phyloP scores from a whole-genome alignment of 176 grass and related monocot species.

The Carex kokanica region DNA sequence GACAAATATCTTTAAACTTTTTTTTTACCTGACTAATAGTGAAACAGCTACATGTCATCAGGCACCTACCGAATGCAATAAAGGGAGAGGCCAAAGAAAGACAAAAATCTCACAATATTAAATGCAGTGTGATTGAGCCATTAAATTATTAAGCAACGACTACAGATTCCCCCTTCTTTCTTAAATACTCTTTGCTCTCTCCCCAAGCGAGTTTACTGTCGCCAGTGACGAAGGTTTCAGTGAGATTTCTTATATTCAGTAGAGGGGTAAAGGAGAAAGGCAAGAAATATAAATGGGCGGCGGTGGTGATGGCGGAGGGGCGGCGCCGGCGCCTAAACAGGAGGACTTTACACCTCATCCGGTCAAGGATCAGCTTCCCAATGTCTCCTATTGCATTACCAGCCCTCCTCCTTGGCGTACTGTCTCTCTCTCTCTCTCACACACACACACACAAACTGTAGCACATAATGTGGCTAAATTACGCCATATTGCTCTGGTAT shows the following conservation, averaged over 20 bases:
- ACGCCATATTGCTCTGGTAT: neutral
- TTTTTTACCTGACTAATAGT: neutral
- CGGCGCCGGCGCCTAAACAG: conserved; percentile 31
- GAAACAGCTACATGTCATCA: conserved; percentile 4
- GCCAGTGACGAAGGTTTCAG: neutral
- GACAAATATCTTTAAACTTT: neutral
- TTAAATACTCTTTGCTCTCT: conserved; percentile 10
- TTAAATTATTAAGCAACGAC: neutral
- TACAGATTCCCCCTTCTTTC: neutral
- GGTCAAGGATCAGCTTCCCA: conserved; percentile 40
- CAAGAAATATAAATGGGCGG: neutral
- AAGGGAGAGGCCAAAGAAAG: conserved; percentile 8
- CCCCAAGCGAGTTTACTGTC: neutral
- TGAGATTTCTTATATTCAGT: conserved; percentile 1
- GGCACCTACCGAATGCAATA: neutral
- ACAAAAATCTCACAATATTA: conserved; percentile 10
- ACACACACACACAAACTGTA: neutral
- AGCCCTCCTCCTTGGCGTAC: conserved; percentile 53
- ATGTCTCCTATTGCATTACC: conserved; percentile 43
- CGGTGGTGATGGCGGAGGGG: conserved; percentile 27
- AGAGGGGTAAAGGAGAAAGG: neutral
- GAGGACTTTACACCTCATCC: conserved; percentile 38
- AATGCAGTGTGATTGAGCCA: conserved; percentile 3
- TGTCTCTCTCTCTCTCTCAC: neutral
- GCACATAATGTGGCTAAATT: neutral